Base-by-base conservation (phyloP, 106 monocot genomes). In the Phalaenopsis aphrodite region DNA sequence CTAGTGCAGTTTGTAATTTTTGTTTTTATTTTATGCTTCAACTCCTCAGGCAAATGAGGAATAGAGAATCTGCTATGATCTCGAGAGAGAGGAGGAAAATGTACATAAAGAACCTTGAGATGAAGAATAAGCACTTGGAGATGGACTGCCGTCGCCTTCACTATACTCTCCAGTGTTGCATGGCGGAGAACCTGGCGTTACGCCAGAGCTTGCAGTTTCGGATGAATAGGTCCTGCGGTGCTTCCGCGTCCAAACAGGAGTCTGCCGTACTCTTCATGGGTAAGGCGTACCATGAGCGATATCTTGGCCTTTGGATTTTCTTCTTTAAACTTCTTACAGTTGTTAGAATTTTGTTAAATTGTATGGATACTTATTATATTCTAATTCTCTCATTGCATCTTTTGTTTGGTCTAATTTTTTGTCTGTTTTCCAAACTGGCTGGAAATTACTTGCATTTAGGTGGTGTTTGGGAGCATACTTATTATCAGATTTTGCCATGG, bases 11-110 rank as follows among this genome's bases (percentile, higher is more conserved):
- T 37, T 80, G 16, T 30, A 55, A 8, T 12, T 75, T 24, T 43
- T 45, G 36, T 15, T 12, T 52, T 78, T 24, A 72, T 5, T 24
- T 79, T 73, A 14, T 69, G 19, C 5, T 61, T 85, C 77, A n/a
- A 68, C 38, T 72, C 85, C 41, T 69, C 88, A 98, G 97, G 87
- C 92, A 94, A 78, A 80, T 94, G 83, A 90, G 92, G 72, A 98
- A 94, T 80, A 92, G 94, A 78, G 94, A 94, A 77, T 98, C 98
- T 79, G 98, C 98, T 78, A 89, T 91, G 90, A 90, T 87, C 79
- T 98, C 98, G 6, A 94, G 98, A 84, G 97, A 98, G 85, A 92
- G 90, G 86, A 98, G 85, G 86, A 98, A 98, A 79, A 67, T 81
- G 61, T 94, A 94, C 78, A 78, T 93, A n/a, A 88, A 90, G 47